A percentile compares a stretch with the other conserved stretches of the same genome.
phyloP scores from a whole-genome alignment of 2,329 filamentous ascomycete species.

The Bipolaris bicolor region DNA sequence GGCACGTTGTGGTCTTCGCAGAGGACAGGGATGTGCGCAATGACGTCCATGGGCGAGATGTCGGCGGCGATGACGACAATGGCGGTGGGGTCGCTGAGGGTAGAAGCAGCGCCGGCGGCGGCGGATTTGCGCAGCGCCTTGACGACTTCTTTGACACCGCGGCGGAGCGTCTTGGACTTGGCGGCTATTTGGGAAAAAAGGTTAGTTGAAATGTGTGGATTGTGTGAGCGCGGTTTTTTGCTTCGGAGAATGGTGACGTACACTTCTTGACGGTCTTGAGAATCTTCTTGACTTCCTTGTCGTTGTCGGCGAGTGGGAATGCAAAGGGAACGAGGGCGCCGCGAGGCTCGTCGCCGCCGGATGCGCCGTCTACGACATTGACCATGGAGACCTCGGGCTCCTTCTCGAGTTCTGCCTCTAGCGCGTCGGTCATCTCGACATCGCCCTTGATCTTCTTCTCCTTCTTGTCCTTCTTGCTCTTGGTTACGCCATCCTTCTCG shows the following conservation, averaged over 20 bases:
- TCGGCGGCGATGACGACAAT: slow-evolving; percentile 94
- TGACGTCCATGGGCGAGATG: slow-evolving; percentile 98
- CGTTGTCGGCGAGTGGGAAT: slow-evolving; percentile 73
- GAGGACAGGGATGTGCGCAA: slow-evolving; percentile 94
- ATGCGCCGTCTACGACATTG: slow-evolving; percentile 48
- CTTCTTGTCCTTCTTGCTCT: slow-evolving; percentile 64
- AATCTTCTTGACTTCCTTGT: slow-evolving; percentile 73
- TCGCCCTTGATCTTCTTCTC: slow-evolving; percentile 71
- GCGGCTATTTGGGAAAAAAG: slow-evolving; percentile 67
- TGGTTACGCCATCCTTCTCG: slow-evolving; percentile 48
- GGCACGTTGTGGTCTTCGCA: slow-evolving; percentile 98
- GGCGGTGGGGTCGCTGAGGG: slow-evolving; percentile 64
- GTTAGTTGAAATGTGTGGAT: neutral
- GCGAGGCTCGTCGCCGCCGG: slow-evolving; percentile 53
- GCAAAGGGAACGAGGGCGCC: slow-evolving; percentile 81
- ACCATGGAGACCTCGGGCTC: slow-evolving; percentile 61
- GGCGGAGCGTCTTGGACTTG: slow-evolving; percentile 93
- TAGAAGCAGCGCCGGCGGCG: slow-evolving; percentile 67
- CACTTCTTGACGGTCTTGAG: slow-evolving; percentile 69
- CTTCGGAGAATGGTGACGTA: slow-evolving; percentile 37
- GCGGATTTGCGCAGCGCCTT: slow-evolving; percentile 94
- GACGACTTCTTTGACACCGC: slow-evolving; percentile 98
- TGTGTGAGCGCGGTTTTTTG: slow-evolving; percentile 10
- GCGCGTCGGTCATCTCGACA: slow-evolving; percentile 62
- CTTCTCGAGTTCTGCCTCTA: slow-evolving; percentile 64